phyloP scores from a whole-genome alignment of 768 basidiomycete genomes.

The Termitomyces sp. region DNA sequence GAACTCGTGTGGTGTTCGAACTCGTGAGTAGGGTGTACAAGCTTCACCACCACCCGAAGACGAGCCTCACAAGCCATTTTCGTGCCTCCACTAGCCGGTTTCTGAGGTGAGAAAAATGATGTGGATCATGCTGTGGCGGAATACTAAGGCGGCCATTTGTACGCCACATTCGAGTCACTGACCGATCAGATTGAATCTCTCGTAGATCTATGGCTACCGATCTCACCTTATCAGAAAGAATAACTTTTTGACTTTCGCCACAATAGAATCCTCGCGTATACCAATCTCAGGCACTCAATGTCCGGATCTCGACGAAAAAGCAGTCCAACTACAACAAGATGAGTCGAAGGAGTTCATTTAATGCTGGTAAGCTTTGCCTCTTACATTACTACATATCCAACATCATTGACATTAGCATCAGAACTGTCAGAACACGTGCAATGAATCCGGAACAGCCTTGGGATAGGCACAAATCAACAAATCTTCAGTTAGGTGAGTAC shows the following conservation, averaged over 20 bases:
- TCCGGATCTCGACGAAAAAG: too few relatives aligned
- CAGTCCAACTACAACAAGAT: too few relatives aligned
- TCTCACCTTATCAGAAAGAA: neutral
- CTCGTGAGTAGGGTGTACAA: too few relatives aligned
- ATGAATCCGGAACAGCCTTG: too few relatives aligned
- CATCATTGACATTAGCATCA: neutral
- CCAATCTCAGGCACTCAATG: too few relatives aligned
- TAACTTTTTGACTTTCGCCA: neutral
- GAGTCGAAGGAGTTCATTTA: too few relatives aligned
- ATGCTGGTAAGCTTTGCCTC: neutral
- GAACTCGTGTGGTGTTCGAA: too few relatives aligned
- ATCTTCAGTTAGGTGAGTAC: neutral
- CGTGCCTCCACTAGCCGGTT: too few relatives aligned
- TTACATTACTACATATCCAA: neutral
- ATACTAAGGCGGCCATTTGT: neutral
- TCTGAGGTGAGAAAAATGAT: neutral
- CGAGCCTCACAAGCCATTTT: too few relatives aligned
- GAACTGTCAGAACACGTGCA: neutral
- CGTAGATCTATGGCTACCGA: neutral
- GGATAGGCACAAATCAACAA: neutral
- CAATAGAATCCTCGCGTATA: neutral
- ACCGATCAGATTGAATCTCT: neutral
- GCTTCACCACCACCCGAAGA: too few relatives aligned
- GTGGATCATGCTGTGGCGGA: neutral
- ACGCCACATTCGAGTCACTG: neutral